Evolutionary conservation across 2,329 filamentous ascomycete genomes (phyloP).

Genomic region (Alternaria metachromatica): DNA sequence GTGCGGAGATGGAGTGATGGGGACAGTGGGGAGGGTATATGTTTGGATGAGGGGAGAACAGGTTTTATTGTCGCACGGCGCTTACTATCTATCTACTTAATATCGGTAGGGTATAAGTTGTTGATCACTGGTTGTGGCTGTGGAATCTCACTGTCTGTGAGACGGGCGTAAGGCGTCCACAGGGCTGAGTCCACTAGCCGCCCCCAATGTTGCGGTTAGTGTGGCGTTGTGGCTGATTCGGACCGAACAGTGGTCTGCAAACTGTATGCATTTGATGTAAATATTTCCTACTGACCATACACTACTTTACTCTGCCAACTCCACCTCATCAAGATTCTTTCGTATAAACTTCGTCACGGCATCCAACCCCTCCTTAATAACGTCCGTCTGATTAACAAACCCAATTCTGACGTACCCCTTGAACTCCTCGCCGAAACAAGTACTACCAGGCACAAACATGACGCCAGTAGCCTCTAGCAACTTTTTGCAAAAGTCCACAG

Average conservation of each 20-base stretch:
- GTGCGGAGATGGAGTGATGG: too few relatives aligned
- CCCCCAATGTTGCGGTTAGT: neutral
- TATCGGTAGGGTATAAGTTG: neutral
- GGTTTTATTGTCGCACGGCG: neutral
- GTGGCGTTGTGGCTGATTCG: neutral
- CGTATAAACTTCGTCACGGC: conserved; percentile 62
- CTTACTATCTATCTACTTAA: neutral
- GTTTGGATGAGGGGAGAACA: neutral
- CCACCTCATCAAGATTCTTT: conserved; percentile 62
- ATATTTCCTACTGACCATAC: neutral
- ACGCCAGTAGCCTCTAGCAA: conserved; percentile 73
- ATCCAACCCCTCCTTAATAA: conserved; percentile 71
- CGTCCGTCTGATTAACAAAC: conserved; percentile 73
- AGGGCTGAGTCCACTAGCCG: neutral
- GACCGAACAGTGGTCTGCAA: neutral
- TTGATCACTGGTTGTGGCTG: neutral
- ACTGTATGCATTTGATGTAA: neutral
- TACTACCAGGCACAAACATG: conserved; percentile 74
- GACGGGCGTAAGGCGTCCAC: neutral
- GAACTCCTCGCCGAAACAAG: conserved; percentile 75
- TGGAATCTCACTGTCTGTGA: neutral
- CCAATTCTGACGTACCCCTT: conserved; percentile 79
- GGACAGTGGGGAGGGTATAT: too few relatives aligned
- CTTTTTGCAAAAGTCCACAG: conserved; percentile 73
- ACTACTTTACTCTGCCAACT: conserved; percentile 31